Conservation (phyloP, 805 yeast genomes). For the Teunomyces funiuensis region DNA sequence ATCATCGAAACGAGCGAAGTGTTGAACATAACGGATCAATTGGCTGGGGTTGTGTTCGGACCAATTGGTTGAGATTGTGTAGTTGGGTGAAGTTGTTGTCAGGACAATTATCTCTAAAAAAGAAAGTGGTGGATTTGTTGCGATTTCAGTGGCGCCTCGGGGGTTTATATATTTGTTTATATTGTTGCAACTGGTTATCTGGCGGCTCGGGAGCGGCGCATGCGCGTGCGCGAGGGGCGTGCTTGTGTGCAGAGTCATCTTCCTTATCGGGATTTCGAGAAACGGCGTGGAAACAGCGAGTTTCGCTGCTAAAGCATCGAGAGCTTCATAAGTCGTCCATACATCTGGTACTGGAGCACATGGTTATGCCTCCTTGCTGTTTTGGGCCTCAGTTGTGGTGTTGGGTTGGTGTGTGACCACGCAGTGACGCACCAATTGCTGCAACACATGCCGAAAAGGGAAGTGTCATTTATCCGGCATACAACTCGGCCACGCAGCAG, state of each 20-base stretch:
- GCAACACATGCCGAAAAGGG: no score
- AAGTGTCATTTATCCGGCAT: no score
- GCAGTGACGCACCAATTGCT: neutral
- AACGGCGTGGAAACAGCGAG: no score
- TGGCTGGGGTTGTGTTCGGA: neutral
- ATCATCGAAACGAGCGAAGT: slow-evolving; percentile 10
- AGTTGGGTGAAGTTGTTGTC: neutral
- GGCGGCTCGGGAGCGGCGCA: slow-evolving; percentile 7
- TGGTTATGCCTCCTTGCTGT: no score
- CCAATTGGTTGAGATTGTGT: neutral
- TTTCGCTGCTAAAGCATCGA: no score
- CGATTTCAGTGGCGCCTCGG: neutral
- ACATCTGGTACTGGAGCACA: no score
- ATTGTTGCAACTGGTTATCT: slow-evolving; percentile 5
- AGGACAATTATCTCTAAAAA: neutral
- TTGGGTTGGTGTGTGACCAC: neutral
- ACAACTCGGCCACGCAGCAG: neutral
- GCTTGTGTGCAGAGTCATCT: neutral
- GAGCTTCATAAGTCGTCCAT: no score
- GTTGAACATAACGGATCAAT: slow-evolving; percentile 16
- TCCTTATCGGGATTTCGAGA: slow-evolving; percentile 5
- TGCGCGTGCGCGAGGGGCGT: neutral
- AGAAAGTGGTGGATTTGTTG: neutral
- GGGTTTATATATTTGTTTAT: slow-evolving; percentile 8
- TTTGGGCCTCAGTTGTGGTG: no score